These are phyloP conservation scores for Hymenotorrendiella dingleyae DNA, from an alignment of 2,329 filamentous ascomycete species.

Conservation along the genomic window DNA sequence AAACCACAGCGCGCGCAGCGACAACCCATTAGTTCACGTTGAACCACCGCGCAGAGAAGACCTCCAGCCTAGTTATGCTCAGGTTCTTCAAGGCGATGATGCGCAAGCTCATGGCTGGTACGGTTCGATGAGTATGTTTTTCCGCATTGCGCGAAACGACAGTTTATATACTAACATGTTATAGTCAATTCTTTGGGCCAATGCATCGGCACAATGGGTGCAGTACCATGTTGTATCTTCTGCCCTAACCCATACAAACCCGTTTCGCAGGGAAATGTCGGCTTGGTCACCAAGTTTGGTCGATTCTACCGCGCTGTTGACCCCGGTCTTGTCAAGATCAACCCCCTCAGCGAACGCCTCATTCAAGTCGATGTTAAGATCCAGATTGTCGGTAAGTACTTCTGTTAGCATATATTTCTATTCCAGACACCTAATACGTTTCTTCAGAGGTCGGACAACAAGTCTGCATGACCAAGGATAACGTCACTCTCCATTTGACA, in stretches of 20 bases:
- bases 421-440: constrained; percentile 4
- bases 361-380: constrained; percentile 98
- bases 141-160: neutral
- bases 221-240: constrained; percentile 83
- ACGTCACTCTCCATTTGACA: constrained; percentile 87
- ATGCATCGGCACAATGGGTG: constrained; percentile 71
- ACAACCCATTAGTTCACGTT: constrained; percentile 56
- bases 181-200: constrained; percentile 68
- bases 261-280: constrained; percentile 88
- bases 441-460: constrained; percentile 81
- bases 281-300: constrained; percentile 92
- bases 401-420: neutral
- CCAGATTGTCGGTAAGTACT: constrained; percentile 68
- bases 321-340: constrained; percentile 94
- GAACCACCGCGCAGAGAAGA: constrained; percentile 78
- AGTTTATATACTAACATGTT: constrained; percentile 4
- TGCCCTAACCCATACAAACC: constrained; percentile 96
- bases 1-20: constrained; percentile 17
- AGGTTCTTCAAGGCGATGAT: constrained; percentile 54
- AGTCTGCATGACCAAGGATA: constrained; percentile 99
- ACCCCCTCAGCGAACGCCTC: constrained; percentile 84
- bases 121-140: constrained; percentile 67
- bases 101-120: constrained; percentile 83
- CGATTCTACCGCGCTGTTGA: constrained; percentile 93
- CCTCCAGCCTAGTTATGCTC: constrained; percentile 66